A percentile compares a stretch with the other conserved stretches of the same genome.
Conservation (phyloP, 2,329 filamentous ascomycete species). For the Stachybotrys elegans region DNA sequence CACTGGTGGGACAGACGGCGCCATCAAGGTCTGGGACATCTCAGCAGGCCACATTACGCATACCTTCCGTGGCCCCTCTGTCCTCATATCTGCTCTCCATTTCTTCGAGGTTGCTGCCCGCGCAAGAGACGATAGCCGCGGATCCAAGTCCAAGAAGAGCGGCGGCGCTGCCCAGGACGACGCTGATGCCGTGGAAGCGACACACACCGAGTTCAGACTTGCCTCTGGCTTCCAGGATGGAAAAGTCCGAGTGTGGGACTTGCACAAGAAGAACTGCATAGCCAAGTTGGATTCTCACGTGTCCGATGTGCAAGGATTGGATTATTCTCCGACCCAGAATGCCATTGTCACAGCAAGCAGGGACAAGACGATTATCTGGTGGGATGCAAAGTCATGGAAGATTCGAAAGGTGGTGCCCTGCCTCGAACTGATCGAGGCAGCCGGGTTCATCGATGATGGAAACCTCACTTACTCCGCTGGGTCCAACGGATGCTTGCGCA, state of each 20-base stretch:
- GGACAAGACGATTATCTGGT: conserved; percentile 91
- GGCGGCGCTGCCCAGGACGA: conserved; percentile 23
- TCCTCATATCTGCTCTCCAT: conserved; percentile 81
- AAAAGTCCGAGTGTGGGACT: conserved; percentile 85
- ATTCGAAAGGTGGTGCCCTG: conserved; percentile 74
- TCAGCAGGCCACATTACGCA: conserved; percentile 86
- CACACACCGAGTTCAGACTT: conserved; percentile 68
- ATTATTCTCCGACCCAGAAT: conserved; percentile 72
- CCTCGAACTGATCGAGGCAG: conserved; percentile 78
- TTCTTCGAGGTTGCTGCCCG: conserved; percentile 74
- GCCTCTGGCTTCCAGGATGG: conserved; percentile 93
- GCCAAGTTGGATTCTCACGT: conserved; percentile 86
- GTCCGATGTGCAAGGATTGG: conserved; percentile 83
- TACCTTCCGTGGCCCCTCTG: conserved; percentile 89
- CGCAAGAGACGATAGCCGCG: conserved; percentile 19
- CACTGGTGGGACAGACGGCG: conserved; percentile 87
- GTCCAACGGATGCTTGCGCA: conserved; percentile 72
- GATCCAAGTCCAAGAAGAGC: conserved; percentile 30
- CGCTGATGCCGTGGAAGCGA: conserved; percentile 35
- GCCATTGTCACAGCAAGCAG: conserved; percentile 77
- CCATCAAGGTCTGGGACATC: conserved; percentile 97
- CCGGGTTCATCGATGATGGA: conserved; percentile 71
- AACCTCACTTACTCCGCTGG: conserved; percentile 77
- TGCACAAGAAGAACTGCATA: conserved; percentile 74
- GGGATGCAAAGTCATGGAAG: conserved; percentile 86